Percentiles rank a stretch among this genome's conserved stretches.
Conservation (phyloP, 2,329 filamentous ascomycete species). For the Rachicladosporium sp. region DNA sequence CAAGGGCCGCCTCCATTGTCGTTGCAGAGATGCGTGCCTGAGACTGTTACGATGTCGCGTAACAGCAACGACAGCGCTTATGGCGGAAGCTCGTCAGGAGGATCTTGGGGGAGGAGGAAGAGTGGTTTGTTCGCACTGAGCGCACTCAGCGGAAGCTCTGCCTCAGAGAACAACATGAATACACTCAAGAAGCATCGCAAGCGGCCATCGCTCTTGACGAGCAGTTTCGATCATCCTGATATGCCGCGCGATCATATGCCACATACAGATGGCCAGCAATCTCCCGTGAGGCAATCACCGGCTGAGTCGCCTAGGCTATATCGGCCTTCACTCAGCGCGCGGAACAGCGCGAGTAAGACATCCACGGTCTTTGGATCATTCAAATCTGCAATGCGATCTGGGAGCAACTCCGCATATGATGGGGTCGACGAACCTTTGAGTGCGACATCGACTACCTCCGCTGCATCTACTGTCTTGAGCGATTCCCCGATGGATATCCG, state of each 20-base stretch:
- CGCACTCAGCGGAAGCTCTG: slow-evolving; percentile 15
- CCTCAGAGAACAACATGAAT: slow-evolving; percentile 8
- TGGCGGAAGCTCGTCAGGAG: background rate
- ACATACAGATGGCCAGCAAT: slow-evolving; percentile 9
- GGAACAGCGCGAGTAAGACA: slow-evolving; percentile 23
- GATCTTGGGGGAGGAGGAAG: slow-evolving; percentile 17
- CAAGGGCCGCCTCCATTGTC: too few relatives aligned
- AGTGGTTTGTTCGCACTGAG: slow-evolving; percentile 22
- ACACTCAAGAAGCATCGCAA: slow-evolving; percentile 17
- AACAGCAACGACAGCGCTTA: slow-evolving; percentile 16
- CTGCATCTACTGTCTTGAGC: slow-evolving; percentile 34
- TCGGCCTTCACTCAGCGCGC: slow-evolving; percentile 19
- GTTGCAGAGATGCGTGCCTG: too few relatives aligned
- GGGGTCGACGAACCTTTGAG: slow-evolving; percentile 32
- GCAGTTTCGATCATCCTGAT: slow-evolving; percentile 13
- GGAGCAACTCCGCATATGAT: slow-evolving; percentile 32
- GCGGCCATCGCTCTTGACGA: slow-evolving; percentile 10
- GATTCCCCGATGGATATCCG: slow-evolving; percentile 18
- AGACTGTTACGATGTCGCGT: slow-evolving; percentile 9
- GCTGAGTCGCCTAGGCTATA: slow-evolving; percentile 14
- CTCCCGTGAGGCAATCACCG: slow-evolving; percentile 8
- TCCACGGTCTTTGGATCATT: slow-evolving; percentile 47
- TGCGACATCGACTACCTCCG: slow-evolving; percentile 37
- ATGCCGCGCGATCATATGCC: slow-evolving; percentile 4
- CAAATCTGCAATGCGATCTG: slow-evolving; percentile 36